phyloP scores from a whole-genome alignment of 108 stramenopile species.

The Parietichytrium sp. region DNA sequence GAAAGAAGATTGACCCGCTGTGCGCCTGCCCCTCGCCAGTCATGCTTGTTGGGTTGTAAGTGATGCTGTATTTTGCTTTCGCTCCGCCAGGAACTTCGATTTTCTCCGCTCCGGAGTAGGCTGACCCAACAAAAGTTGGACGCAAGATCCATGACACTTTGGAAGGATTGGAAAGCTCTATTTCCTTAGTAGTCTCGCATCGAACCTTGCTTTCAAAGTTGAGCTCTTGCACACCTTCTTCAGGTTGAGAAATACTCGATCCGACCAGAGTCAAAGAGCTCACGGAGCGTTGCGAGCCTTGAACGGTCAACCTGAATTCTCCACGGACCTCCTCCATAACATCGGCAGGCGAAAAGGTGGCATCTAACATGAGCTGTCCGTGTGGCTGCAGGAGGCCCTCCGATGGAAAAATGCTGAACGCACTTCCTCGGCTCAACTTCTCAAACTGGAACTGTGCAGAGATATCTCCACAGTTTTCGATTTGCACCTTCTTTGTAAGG shows the following conservation, averaged over 20 bases:
- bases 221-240: conserved; percentile 52
- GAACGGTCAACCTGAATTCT: neutral
- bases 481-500: conserved; percentile 47
- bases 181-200: neutral
- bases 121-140: conserved; percentile 35
- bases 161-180: conserved; percentile 56
- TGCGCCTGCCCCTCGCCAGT: conserved; percentile 46
- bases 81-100: conserved; percentile 61
- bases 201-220: conserved; percentile 53
- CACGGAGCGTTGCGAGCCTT: neutral
- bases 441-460: conserved; percentile 56
- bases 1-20: conserved; percentile 59
- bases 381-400: conserved; percentile 54
- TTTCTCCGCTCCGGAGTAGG: conserved; percentile 54
- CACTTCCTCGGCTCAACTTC: conserved; percentile 44
- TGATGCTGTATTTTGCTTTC: conserved; percentile 47
- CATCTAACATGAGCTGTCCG: conserved; percentile 56
- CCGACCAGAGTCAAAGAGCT: conserved; percentile 51
- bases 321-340: conserved; percentile 56
- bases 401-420: conserved; percentile 56
- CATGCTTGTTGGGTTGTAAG: conserved; percentile 64
- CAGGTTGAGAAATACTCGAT: conserved; percentile 58
- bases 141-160: conserved; percentile 56
- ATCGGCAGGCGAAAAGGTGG: conserved; percentile 50
- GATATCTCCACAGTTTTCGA: conserved; percentile 64